Evolutionary conservation across 495 filamentous ascomycete genomes (phyloP).

Genomic region (Peziza echinospora): DNA sequence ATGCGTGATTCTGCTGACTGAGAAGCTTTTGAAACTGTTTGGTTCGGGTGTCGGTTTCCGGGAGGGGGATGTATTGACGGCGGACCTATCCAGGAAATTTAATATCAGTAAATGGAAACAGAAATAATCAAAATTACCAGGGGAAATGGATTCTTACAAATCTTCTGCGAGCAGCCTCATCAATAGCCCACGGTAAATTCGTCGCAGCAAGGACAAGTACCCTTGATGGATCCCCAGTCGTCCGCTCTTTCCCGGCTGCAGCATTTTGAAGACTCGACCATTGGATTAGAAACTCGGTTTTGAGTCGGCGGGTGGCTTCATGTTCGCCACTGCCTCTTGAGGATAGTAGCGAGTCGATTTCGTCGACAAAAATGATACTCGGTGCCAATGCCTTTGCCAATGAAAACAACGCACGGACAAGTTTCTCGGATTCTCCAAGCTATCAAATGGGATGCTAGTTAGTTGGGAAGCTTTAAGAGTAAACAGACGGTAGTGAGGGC

Average conservation of each 20-base stretch:
- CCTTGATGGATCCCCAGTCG: conserved; percentile 63
- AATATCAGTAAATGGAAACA: too few species aligned
- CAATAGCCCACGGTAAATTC: conserved; percentile 94
- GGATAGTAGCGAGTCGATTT: conserved; percentile 88
- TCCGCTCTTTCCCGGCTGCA: conserved; percentile 60
- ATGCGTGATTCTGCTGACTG: conserved; percentile 64
- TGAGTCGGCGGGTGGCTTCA: conserved; percentile 81
- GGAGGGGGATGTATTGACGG: conserved; percentile 86
- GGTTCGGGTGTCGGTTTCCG: conserved; percentile 58
- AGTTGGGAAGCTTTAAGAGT: conserved; percentile 1
- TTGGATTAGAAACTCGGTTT: conserved; percentile 95
- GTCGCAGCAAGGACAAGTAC: conserved; percentile 91
- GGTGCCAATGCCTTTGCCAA: conserved; percentile 79
- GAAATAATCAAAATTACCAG: too few species aligned
- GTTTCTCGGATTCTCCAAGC: conserved; percentile 88
- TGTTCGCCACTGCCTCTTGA: conserved; percentile 69
- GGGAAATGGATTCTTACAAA: too few species aligned
- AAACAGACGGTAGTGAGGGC: background rate
- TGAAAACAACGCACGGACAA: conserved; percentile 79
- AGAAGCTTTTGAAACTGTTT: conserved; percentile 58
- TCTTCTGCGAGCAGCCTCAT: conserved; percentile 75
- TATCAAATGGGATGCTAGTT: conserved; percentile 1
- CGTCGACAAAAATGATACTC: conserved; percentile 96
- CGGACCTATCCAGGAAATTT: conserved; percentile 30
- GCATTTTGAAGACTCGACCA: conserved; percentile 88